Conservation (phyloP, 2,329 filamentous ascomycete genomes). For the Neonectria punicea region DNA sequence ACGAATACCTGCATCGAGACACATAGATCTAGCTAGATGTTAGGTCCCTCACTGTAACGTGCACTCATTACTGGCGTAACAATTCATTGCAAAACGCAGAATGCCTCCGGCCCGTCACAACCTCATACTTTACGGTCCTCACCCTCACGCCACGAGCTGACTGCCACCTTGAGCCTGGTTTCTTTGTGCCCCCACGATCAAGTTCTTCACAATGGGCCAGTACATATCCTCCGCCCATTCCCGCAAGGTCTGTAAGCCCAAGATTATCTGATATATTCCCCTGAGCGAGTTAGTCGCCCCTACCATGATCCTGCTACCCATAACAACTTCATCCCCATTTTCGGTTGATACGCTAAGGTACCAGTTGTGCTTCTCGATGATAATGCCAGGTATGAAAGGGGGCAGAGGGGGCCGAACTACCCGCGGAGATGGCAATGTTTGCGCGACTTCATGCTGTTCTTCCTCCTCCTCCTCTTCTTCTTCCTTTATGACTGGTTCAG, state of each 20-base stretch:
- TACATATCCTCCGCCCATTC: background rate
- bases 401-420: background rate
- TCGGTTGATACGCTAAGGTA: background rate
- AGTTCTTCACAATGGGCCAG: background rate
- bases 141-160: no score
- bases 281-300: background rate
- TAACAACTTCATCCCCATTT: background rate
- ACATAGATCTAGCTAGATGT: no score
- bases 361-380: background rate
- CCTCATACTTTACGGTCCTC: no score
- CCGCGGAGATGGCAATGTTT: background rate
- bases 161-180: no score
- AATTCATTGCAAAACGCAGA: no score
- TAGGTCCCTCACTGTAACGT: no score
- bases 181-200: background rate
- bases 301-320: background rate
- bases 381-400: background rate
- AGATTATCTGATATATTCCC: background rate
- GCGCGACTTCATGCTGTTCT: background rate
- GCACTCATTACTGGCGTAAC: no score
- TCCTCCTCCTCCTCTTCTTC: no score
- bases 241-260: background rate
- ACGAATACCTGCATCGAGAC: no score
- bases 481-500: no score
- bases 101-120: no score